Evolutionary conservation across 2,329 filamentous ascomycete species (phyloP).

Genomic region (Elsinoe australis): DNA sequence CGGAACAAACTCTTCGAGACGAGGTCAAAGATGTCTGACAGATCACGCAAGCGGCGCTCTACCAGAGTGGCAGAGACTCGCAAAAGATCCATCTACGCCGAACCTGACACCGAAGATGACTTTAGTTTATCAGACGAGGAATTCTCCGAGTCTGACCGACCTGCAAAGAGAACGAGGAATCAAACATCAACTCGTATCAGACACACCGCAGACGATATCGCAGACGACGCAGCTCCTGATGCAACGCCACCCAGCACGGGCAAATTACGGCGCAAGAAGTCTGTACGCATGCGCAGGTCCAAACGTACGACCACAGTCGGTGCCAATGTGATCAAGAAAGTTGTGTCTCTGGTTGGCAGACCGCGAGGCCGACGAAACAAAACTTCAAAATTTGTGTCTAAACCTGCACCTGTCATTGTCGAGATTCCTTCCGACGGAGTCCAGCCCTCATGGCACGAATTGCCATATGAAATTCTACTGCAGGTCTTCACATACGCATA

Average conservation of each 20-base stretch:
- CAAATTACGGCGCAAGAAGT: not conserved
- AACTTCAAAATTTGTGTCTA: slow-evolving; percentile 24
- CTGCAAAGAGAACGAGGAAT: slow-evolving; percentile 1
- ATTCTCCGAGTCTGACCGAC: not conserved
- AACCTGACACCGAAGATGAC: slow-evolving; percentile 33
- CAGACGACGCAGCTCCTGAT: not conserved
- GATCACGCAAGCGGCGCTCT: slow-evolving; percentile 29
- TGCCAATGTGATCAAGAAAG: slow-evolving; percentile 7
- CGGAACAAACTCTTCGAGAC: too few species aligned
- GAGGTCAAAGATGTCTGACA: slow-evolving; percentile 22
- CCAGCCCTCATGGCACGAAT: slow-evolving; percentile 29
- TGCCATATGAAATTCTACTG: slow-evolving; percentile 30
- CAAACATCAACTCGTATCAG: not conserved
- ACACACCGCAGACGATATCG: not conserved
- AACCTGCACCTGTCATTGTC: slow-evolving; percentile 8
- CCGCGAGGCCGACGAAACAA: slow-evolving; percentile 21
- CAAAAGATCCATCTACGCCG: slow-evolving; percentile 30
- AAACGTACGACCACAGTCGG: slow-evolving; percentile 2
- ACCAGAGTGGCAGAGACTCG: slow-evolving; percentile 28
- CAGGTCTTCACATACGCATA: slow-evolving; percentile 31
- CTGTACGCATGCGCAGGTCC: not conserved
- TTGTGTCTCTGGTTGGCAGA: slow-evolving; percentile 14
- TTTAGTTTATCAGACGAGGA: slow-evolving; percentile 20
- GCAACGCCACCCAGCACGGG: not conserved
- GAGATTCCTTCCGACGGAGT: slow-evolving; percentile 27